Evolutionary conservation across 805 yeast species (phyloP), one percentile per base, ranked within the genome.

Genomic region (Lipomyces anomalus): DNA sequence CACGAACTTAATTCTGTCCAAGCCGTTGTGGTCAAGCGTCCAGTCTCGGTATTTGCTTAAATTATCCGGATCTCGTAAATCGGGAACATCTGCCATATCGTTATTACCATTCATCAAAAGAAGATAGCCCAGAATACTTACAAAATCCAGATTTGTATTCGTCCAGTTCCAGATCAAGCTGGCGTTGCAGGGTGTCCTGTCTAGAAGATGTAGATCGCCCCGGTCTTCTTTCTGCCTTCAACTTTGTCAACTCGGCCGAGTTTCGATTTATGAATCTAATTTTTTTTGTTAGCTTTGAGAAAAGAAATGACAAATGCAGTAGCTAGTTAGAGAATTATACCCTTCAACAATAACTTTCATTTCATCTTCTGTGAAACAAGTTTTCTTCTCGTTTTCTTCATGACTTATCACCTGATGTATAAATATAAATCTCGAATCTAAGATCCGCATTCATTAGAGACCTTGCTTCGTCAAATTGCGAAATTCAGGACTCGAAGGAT

Each of bases 21-120:
- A 66, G 17, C 92, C 87, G 38, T 96, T 96, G 57, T 76, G 69
- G 7, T 84, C 78, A 22, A 92, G 89, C 57, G 84, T 82, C 97
- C 97, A 90, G 4, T 66, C 64, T 59, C 80, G 73, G 53, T 90
- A 66, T 29, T 70, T 66, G 32, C 69, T 67, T 2, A 86, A 90
- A 3, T 79, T 81, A 6, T 66, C 70, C 32, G 63, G 66, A 54
- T 80, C 80, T 2, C 79, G 68, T 50, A 90, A 63, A 62, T 87
- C 88, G 1, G 96, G 96, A 3, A 82, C 43, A 28, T 47, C 53
- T 49, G 23, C 70, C 39, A 71, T 67, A 65, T 72, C 66, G 29
- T 9, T 35, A 4, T 28, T 4, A 3, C 18, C 34, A n/a, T 1
- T 23, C 4, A 22, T 11, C 28, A 4, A 32, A 13, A 23, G 11